phyloP scores from a whole-genome alignment of 176 grass and related monocot genomes.

The Secale cereale region DNA sequence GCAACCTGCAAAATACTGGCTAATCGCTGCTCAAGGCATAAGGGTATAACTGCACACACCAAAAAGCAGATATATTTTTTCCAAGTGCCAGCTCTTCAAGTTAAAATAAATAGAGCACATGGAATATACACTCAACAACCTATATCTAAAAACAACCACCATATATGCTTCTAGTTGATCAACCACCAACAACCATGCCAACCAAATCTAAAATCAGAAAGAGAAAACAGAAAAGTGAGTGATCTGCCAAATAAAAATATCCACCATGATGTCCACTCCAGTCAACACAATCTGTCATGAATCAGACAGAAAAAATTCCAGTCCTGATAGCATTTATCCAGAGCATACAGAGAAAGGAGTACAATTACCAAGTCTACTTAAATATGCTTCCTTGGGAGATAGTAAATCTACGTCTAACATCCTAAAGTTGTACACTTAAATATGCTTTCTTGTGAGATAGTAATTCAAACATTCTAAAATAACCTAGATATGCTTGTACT shows the following conservation, averaged over 20 bases:
- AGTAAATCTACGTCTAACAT: background rate
- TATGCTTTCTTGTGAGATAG: conserved; percentile 6
- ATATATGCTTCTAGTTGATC: conserved; percentile 38
- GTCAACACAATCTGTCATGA: conserved; percentile 14
- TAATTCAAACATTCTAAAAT: background rate
- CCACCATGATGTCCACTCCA: conserved; percentile 11
- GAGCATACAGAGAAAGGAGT: background rate
- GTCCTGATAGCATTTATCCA: background rate
- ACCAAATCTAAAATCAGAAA: conserved; percentile 35
- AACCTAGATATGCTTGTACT: background rate
- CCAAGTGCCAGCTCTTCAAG: background rate
- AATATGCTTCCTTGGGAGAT: conserved; percentile 5
- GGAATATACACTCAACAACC: conserved; percentile 28
- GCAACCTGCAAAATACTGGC: background rate
- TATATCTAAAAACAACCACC: conserved; percentile 35
- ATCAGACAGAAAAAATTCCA: conserved; percentile 10
- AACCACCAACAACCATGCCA: conserved; percentile 47
- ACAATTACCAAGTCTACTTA: background rate
- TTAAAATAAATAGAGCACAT: conserved; percentile 8
- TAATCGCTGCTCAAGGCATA: background rate
- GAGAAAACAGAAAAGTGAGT: conserved; percentile 13
- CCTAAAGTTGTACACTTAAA: background rate
- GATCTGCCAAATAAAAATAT: conserved; percentile 1
- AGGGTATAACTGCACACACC: background rate
- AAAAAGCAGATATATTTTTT: background rate